Conservation (phyloP, 2,329 filamentous ascomycete genomes). For the Basipetospora chlamydospora region DNA sequence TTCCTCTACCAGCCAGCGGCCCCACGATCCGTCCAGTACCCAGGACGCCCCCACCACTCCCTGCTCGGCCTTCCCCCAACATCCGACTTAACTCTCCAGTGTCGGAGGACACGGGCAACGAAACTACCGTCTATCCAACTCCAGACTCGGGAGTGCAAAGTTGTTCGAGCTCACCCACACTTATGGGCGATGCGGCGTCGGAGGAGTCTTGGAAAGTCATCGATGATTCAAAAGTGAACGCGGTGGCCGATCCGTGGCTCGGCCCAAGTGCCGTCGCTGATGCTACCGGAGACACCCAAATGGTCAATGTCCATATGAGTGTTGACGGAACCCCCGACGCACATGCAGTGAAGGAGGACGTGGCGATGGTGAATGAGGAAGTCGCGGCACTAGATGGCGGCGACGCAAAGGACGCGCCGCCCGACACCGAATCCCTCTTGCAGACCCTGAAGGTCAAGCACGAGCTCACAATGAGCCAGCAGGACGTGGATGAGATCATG, state of each 20-base stretch:
- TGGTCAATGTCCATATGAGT: background rate
- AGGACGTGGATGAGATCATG: slow-evolving; percentile 94
- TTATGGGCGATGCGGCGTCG: slow-evolving; percentile 5
- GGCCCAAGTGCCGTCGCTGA: too few species aligned
- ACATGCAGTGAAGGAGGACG: background rate
- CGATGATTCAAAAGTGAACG: background rate
- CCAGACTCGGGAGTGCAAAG: background rate
- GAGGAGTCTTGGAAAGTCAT: slow-evolving; percentile 1
- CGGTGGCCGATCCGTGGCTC: too few species aligned
- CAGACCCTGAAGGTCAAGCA: slow-evolving; percentile 22
- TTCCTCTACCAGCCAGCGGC: slow-evolving; percentile 1
- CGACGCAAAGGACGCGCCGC: background rate
- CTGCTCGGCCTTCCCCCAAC: slow-evolving; percentile 1
- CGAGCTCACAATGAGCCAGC: slow-evolving; percentile 36
- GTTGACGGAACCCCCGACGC: background rate
- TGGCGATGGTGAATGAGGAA: slow-evolving; percentile 3
- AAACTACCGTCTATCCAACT: too few species aligned
- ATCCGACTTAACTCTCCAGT: too few species aligned
- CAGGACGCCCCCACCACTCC: slow-evolving; percentile 2
- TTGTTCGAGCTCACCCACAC: slow-evolving; percentile 3
- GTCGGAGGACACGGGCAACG: too few species aligned
- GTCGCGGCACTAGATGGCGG: background rate
- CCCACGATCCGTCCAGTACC: background rate
- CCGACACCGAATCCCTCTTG: slow-evolving; percentile 23
- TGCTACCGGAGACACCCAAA: slow-evolving; percentile 4